Base-by-base conservation (phyloP, 164 flowering plant genomes). In the Magnolia kwangsiensis region DNA sequence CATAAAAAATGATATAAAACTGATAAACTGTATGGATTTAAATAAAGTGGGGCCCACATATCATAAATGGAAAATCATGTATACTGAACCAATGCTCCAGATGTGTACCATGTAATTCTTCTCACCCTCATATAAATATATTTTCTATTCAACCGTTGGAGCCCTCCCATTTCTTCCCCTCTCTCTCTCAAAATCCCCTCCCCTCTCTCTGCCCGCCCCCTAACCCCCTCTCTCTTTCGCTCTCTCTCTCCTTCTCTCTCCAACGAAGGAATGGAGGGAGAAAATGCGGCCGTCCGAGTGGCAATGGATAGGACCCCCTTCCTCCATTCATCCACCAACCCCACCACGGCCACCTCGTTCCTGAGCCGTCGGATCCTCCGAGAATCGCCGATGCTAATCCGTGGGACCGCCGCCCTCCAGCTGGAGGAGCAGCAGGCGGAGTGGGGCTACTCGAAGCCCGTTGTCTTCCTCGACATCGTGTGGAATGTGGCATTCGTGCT, bases 401-500 rank as follows among this genome's bases (percentile, higher is more conserved):
- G 66, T 2, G 80, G 76, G 9, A 70, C 74, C 19, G 75, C 78
- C 0, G 69, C 79, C 4, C 72, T 74, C 4, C 69, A 71, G 31
- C 65, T 80, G 63, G 82, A 72, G 50, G 82, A 74, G 50, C 67
- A 58, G 27, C 80, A 74, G 45, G 31, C 75, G 21, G 82, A 79
- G 50, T 77, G 81, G 77, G 72, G 59, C 8, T 83, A 71, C 75
- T 84, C 88, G 6, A 87, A 75, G 66, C 89, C 92, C 63, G 81
- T 90, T 23, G 67, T 88, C 64, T 79, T 87, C 68, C 87, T 91
- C 3, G 92, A 91, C 79, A 72, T 87, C 20, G 71, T 88, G 7
- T 91, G 93, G 96, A 91, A 91, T 81, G 59, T 90, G 75, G 85
- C 92, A 0, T 91, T 91, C 74, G 86, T 86, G 2, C 4, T 83